A percentile compares a stretch with the other conserved stretches of the same genome.
phyloP scores from a whole-genome alignment of 192 early-diverging fungal species.

The Gonapodya prolifera region DNA sequence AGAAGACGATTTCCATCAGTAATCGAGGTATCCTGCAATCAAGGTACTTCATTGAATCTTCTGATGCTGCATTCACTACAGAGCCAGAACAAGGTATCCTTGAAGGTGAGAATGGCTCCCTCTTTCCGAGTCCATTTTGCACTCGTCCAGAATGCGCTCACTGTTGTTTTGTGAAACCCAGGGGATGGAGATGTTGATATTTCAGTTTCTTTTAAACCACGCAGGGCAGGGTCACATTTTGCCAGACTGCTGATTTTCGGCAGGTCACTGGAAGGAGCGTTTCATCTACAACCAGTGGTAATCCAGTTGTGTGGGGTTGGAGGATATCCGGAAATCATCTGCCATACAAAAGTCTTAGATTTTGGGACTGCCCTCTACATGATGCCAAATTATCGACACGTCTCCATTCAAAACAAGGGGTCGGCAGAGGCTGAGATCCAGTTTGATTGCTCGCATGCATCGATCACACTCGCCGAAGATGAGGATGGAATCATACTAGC shows the following conservation, averaged over 20 bases:
- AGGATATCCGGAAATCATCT: conserved; percentile 40
- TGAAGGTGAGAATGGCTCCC: conserved; percentile 27
- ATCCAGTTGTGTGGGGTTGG: conserved; percentile 28
- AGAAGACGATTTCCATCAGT: conserved; percentile 14
- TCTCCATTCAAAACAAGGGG: conserved; percentile 39
- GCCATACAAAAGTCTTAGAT: conserved; percentile 34
- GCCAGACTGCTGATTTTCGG: conserved; percentile 21
- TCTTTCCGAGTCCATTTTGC: no score
- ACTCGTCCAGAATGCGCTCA: background rate
- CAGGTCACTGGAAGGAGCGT: conserved; percentile 10
- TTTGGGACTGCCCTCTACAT: conserved; percentile 41
- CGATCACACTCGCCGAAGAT: conserved; percentile 20
- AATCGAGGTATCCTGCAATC: conserved; percentile 35
- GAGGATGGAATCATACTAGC: conserved; percentile 15
- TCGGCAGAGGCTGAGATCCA: conserved; percentile 38
- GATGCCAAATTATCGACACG: conserved; percentile 24
- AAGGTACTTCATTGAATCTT: conserved; percentile 35
- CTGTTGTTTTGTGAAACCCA: background rate
- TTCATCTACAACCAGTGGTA: conserved; percentile 19
- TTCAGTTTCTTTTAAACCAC: conserved; percentile 28
- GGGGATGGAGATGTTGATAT: conserved; percentile 26
- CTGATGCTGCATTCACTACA: conserved; percentile 11
- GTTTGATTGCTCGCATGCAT: conserved; percentile 34
- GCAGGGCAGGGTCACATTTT: conserved; percentile 18
- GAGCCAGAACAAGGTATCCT: conserved; percentile 44